Evolutionary conservation across 2,329 filamentous ascomycete genomes (phyloP).

Genomic region (Lachnellula hyalina): DNA sequence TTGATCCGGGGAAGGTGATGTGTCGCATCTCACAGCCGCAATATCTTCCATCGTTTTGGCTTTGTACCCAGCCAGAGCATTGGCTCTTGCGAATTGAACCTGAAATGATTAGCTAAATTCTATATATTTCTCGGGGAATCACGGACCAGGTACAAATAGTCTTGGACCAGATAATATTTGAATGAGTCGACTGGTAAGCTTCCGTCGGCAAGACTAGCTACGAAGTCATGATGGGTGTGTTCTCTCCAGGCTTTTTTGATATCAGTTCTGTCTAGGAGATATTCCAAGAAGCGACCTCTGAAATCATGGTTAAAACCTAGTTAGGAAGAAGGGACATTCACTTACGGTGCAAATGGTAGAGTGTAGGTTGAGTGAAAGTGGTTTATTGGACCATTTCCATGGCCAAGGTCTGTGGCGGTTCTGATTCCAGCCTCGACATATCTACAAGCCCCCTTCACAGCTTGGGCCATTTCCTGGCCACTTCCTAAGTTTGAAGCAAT

Average conservation of each 20-base stretch:
- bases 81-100: conserved; percentile 84
- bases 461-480: conserved; percentile 49
- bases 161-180: conserved; percentile 84
- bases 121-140: background rate
- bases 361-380: conserved; percentile 70
- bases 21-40: conserved; percentile 47
- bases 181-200: conserved; percentile 71
- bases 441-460: conserved; percentile 62
- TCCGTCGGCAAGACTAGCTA: conserved; percentile 69
- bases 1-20: too few relatives aligned
- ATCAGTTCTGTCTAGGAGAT: conserved; percentile 69
- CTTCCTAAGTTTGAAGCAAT: conserved; percentile 68
- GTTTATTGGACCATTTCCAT: conserved; percentile 68
- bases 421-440: conserved; percentile 70
- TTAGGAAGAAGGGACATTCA: background rate
- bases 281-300: conserved; percentile 76
- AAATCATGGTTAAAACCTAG: background rate
- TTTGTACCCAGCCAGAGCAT: conserved; percentile 82
- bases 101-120: conserved; percentile 32
- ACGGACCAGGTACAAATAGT: conserved; percentile 80
- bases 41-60: conserved; percentile 69
- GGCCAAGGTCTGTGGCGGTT: conserved; percentile 39
- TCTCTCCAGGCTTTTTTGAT: conserved; percentile 68
- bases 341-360: conserved; percentile 59
- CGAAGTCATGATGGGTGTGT: conserved; percentile 80